phyloP scores from a whole-genome alignment of 495 filamentous ascomycete genomes.

The Penicillium bovifimosum region DNA sequence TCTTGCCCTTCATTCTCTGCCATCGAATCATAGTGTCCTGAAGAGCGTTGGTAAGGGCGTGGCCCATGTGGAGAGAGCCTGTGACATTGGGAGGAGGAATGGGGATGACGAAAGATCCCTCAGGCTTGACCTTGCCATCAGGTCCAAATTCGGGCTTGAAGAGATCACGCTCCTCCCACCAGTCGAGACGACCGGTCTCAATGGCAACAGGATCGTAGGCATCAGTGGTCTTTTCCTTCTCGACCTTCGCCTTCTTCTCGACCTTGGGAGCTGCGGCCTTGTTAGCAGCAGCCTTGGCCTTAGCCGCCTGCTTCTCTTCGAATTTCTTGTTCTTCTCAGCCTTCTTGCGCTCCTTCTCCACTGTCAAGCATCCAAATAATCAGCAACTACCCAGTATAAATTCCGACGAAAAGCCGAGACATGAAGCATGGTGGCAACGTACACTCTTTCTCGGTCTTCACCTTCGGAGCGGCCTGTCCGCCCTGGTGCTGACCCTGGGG shows the following conservation, averaged over 20 bases:
- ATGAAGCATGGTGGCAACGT: slow-evolving; percentile 20
- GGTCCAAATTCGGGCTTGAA: slow-evolving; percentile 65
- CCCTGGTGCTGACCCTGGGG: slow-evolving; percentile 33
- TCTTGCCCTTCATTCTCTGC: slow-evolving; percentile 58
- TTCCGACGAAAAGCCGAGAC: not conserved
- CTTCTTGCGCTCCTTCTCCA: slow-evolving; percentile 54
- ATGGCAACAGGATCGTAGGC: slow-evolving; percentile 54
- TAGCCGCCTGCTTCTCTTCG: slow-evolving; percentile 51
- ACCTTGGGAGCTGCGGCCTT: slow-evolving; percentile 44
- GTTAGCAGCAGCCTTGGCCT: slow-evolving; percentile 42
- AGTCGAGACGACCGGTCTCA: slow-evolving; percentile 51
- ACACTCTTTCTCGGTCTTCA: slow-evolving; percentile 58
- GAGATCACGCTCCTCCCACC: slow-evolving; percentile 61
- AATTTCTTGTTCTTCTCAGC: slow-evolving; percentile 58
- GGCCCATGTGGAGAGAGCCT: slow-evolving; percentile 63
- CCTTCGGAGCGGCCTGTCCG: slow-evolving; percentile 44
- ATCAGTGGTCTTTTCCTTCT: slow-evolving; percentile 48
- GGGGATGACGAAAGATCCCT: slow-evolving; percentile 66
- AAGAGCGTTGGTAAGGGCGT: slow-evolving; percentile 60
- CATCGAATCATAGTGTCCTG: slow-evolving; percentile 76
- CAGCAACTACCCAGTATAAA: slow-evolving; percentile 8
- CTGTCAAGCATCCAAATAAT: slow-evolving; percentile 19
- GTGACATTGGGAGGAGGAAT: slow-evolving; percentile 79
- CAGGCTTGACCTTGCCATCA: slow-evolving; percentile 62
- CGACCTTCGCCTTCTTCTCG: slow-evolving; percentile 51